A percentile compares a stretch with the other conserved stretches of the same genome.
Conservation (phyloP, 768 basidiomycete species). For the Tephrocybe sp. region DNA sequence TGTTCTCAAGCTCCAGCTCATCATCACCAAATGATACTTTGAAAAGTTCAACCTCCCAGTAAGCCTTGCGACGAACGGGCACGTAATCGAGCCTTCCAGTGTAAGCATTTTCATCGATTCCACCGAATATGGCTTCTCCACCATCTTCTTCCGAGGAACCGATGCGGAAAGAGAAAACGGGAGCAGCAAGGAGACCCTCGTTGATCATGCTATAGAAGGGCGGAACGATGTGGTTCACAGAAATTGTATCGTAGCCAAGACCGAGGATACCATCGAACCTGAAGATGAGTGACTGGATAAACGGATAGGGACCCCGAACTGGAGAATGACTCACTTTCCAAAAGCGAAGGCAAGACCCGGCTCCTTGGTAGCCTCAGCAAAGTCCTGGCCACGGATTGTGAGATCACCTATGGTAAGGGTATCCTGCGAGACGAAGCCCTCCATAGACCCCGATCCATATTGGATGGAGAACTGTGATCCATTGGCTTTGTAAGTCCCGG, state of each 20-base stretch:
- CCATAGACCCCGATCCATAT: slow-evolving; percentile 96
- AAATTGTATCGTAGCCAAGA: slow-evolving; percentile 92
- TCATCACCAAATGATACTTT: slow-evolving; percentile 85
- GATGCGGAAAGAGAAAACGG: slow-evolving; percentile 93
- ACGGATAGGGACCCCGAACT: not conserved
- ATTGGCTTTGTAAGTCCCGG: slow-evolving; percentile 87
- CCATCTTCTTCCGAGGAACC: slow-evolving; percentile 85
- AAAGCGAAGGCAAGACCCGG: slow-evolving; percentile 98
- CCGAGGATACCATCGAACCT: slow-evolving; percentile 97
- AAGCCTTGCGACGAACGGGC: slow-evolving; percentile 91
- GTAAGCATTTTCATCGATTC: slow-evolving; percentile 76
- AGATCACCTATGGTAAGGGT: slow-evolving; percentile 80
- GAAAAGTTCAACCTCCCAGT: slow-evolving; percentile 97
- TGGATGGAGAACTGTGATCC: slow-evolving; percentile 86
- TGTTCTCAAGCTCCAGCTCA: slow-evolving; percentile 85
- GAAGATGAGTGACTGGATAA: not conserved
- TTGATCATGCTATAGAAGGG: slow-evolving; percentile 94
- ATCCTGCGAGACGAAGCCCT: slow-evolving; percentile 92
- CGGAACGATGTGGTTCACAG: slow-evolving; percentile 89
- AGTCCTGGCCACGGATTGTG: slow-evolving; percentile 69
- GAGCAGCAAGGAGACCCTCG: slow-evolving; percentile 74
- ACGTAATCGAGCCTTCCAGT: slow-evolving; percentile 81
- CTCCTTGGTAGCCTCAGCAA: slow-evolving; percentile 94
- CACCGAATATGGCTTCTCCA: slow-evolving; percentile 91
- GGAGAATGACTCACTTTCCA: slow-evolving; percentile 63